Conservation (phyloP, 495 filamentous ascomycete genomes). For the Neurospora sp. region DNA sequence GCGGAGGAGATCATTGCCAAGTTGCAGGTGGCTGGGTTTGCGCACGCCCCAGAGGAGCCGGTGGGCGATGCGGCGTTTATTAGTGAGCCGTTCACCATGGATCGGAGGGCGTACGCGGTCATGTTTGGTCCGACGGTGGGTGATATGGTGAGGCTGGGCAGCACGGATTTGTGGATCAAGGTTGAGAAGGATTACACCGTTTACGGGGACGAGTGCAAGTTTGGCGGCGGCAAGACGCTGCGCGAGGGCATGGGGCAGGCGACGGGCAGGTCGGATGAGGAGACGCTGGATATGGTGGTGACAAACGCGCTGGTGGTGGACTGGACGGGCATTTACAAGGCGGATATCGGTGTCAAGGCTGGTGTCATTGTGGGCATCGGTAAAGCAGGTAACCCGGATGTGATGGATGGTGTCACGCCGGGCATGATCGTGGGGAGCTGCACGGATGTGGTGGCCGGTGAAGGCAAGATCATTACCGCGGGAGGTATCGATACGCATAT, state of each 20-base stretch:
- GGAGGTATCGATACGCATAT: constrained; percentile 91
- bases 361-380: constrained; percentile 86
- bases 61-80: constrained; percentile 37
- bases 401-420: constrained; percentile 80
- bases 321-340: constrained; percentile 90
- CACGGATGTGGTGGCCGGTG: constrained; percentile 93
- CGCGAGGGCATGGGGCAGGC: constrained; percentile 97
- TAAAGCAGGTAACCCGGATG: constrained; percentile 93
- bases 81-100: constrained; percentile 56
- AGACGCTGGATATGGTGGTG: constrained; percentile 78
- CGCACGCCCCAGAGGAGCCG: constrained; percentile 56
- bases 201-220: constrained; percentile 92
- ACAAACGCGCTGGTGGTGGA: constrained; percentile 91
- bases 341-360: constrained; percentile 89
- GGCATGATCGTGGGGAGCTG: constrained; percentile 78
- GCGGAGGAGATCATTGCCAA: constrained; percentile 53
- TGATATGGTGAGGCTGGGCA: constrained; percentile 68
- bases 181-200: constrained; percentile 79
- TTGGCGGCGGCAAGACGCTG: constrained; percentile 91
- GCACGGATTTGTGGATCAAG: constrained; percentile 84
- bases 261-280: constrained; percentile 56
- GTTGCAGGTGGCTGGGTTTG: constrained; percentile 64
- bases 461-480: constrained; percentile 86
- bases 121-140: constrained; percentile 95
- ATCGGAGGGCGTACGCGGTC: constrained; percentile 62